Base-by-base conservation (phyloP, 495 filamentous ascomycete species). In the Aspergillus sparsus region DNA sequence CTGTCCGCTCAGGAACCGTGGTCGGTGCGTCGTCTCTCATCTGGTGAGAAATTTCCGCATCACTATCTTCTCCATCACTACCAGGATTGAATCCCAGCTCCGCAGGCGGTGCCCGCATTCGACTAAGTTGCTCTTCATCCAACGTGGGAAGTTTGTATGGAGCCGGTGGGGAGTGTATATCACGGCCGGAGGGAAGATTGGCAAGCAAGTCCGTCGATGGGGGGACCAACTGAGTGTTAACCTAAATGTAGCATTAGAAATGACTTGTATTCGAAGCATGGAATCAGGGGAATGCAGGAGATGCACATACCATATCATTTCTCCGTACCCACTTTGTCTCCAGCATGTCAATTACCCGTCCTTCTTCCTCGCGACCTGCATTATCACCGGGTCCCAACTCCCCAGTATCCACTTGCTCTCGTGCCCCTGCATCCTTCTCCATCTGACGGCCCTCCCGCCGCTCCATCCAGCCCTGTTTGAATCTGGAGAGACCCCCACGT, bases 321-420 rank as follows among this genome's bases (percentile, higher is more conserved):
- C 90, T 85, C 74, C 91, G 91, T 34, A 81, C 82, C 94, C 94
- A 98, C 70, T 96, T 97, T 49, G 78, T 80, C 69, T 96, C 88
- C 55, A 98, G 71, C 86, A 90, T 91, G 62, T 93, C 87, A 60
- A 96, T 79, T 1, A 97, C 89, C 49, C 90, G 78, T n/a, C 81
- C 83, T 73, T 98, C 94, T 67, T 97, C 94, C 16, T 89, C 70
- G 61, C 81, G 84, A 0, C 94, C 94, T 0, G 88, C 94, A 75
- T 96, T 91, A 49, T 87, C 78, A 0, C 93, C 93, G 82, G 92
- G 91, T 49, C 85, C 82, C 35, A 82, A 68, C 15, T 80, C 77
- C 5, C 85, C 86, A 64, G 81, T 89, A 60, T 91, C 89, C 8
- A 57, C 42, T 5, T 65, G 58, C 39, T 63, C 58, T 1, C 63